Percentiles rank a stretch among this genome's conserved stretches.
phyloP scores from a whole-genome alignment of 2,329 filamentous ascomycete genomes.

The Cordyceps javanica region DNA sequence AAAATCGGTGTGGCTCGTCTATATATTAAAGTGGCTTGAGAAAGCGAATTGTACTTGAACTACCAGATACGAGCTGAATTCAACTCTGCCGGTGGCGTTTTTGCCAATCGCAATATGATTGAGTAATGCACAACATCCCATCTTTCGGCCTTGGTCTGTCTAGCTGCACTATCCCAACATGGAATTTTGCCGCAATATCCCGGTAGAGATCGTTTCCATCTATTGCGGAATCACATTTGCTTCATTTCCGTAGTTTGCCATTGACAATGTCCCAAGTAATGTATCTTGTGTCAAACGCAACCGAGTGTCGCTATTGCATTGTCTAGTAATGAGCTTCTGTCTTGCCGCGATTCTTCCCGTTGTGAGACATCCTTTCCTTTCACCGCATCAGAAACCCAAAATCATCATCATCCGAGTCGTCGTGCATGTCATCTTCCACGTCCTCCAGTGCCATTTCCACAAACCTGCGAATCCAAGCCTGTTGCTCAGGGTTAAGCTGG shows the following conservation, averaged over 20 bases:
- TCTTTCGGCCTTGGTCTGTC: background rate
- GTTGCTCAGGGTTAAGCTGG: conserved; percentile 39
- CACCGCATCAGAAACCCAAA: conserved; percentile 17
- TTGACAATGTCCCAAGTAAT: background rate
- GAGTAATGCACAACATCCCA: background rate
- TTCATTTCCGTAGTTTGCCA: background rate
- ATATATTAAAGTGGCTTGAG: background rate
- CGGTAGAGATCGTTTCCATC: background rate
- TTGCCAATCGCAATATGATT: background rate
- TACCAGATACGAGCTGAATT: background rate
- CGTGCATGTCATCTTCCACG: conserved; percentile 44
- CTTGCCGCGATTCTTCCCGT: background rate
- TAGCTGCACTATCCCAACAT: background rate
- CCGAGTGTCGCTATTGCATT: background rate
- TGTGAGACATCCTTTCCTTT: background rate
- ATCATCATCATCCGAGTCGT: conserved; percentile 32
- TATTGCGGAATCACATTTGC: background rate
- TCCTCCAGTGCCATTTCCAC: conserved; percentile 49
- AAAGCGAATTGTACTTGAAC: background rate
- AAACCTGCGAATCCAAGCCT: conserved; percentile 49
- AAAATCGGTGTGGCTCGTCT: background rate
- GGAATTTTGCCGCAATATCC: background rate
- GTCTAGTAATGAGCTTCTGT: background rate
- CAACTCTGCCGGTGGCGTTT: background rate
- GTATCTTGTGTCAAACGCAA: background rate